Evolutionary conservation across 2,329 filamentous ascomycete genomes (phyloP).

Genomic region (Aspergillus tamarii): DNA sequence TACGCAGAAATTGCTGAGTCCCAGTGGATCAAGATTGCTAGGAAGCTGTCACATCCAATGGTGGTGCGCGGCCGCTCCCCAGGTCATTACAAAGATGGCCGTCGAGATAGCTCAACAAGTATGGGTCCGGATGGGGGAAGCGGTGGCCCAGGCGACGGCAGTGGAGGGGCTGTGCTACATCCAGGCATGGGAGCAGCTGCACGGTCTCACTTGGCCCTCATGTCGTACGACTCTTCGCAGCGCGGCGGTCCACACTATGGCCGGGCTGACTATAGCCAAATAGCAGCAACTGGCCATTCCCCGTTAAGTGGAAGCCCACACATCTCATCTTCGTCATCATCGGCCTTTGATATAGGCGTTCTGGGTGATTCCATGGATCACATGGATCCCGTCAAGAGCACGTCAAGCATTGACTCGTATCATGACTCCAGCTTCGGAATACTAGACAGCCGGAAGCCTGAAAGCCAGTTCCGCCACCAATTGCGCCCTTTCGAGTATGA

Average conservation of each 20-base stretch:
- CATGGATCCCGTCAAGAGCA: constrained; percentile 41
- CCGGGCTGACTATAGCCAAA: constrained; percentile 40
- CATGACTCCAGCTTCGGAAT: constrained; percentile 34
- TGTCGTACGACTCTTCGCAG: constrained; percentile 39
- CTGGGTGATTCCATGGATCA: constrained; percentile 44
- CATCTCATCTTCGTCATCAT: constrained; percentile 44
- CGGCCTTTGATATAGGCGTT: constrained; percentile 41
- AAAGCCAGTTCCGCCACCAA: constrained; percentile 27
- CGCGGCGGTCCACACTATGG: constrained; percentile 37
- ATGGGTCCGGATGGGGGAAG: constrained; percentile 69
- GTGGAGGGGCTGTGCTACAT: constrained; percentile 32
- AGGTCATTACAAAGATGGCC: constrained; percentile 75
- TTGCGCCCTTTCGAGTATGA: constrained; percentile 34
- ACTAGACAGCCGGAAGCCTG: constrained; percentile 28
- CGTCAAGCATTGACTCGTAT: constrained; percentile 37
- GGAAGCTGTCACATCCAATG: constrained; percentile 75
- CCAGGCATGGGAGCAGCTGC: constrained; percentile 33
- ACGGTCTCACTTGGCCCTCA: constrained; percentile 37
- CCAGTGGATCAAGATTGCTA: constrained; percentile 71
- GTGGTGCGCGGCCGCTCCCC: constrained; percentile 85
- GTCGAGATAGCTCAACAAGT: constrained; percentile 69
- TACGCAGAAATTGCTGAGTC: constrained; percentile 69
- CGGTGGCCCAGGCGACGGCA: constrained; percentile 45
- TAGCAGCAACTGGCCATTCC: constrained; percentile 39
- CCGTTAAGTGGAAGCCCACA: constrained; percentile 43